phyloP scores from a whole-genome alignment of 1,139 yeast species.

The Kurtzmaniella quercitrusa region DNA sequence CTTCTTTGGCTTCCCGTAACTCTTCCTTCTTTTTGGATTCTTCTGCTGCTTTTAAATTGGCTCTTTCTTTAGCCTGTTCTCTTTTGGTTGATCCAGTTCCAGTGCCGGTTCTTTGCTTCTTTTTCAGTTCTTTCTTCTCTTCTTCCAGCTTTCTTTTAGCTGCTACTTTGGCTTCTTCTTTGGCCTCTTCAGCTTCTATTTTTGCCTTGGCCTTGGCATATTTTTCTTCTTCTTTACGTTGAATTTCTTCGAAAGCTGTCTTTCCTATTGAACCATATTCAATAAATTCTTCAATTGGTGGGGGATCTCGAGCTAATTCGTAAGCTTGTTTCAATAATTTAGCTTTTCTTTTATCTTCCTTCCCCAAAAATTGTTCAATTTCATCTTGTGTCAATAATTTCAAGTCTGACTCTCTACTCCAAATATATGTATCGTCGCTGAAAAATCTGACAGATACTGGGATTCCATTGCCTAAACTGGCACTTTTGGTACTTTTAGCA shows the following conservation, averaged over 20 bases:
- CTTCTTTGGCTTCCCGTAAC: constrained; percentile 1
- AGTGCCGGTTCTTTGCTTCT: background rate
- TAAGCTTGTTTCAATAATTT: constrained; percentile 35
- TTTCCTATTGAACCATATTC: constrained; percentile 37
- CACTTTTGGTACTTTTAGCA: constrained; percentile 13
- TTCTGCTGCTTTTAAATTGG: constrained; percentile 5
- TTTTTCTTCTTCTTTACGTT: constrained; percentile 20
- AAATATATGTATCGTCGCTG: constrained; percentile 63
- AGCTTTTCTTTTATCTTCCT: constrained; percentile 29
- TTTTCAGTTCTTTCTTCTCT: constrained; percentile 1
- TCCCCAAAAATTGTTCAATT: constrained; percentile 25
- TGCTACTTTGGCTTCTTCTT: constrained; percentile 12
- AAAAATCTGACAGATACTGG: constrained; percentile 52
- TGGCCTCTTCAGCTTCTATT: no score
- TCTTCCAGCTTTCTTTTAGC: constrained; percentile 5
- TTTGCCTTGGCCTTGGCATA: constrained; percentile 10
- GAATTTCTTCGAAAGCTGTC: constrained; percentile 10
- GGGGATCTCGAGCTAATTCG: constrained; percentile 37
- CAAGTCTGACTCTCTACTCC: constrained; percentile 49
- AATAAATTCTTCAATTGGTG: constrained; percentile 40
- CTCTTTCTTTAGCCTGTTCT: constrained; percentile 4
- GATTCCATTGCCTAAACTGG: constrained; percentile 2
- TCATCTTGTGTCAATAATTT: constrained; percentile 21
- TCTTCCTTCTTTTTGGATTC: constrained; percentile 1
- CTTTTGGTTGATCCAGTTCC: background rate